Conservation (phyloP, 129 eudicot genomes). For the Lonicera japonica region DNA sequence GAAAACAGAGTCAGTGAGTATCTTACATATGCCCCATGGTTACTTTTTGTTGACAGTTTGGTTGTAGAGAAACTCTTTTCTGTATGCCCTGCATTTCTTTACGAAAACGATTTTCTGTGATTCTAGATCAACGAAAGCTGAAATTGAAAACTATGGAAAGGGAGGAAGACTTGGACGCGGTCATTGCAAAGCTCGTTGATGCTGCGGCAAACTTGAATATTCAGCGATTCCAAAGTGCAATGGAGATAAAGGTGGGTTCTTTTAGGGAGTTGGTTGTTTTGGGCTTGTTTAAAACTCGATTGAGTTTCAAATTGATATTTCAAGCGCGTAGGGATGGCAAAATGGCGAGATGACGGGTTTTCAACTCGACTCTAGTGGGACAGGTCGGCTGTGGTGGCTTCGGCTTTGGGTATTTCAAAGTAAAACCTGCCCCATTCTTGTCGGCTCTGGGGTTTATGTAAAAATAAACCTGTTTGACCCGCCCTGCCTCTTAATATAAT, state of each 20-base stretch:
- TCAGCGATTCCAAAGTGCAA: conserved; percentile 57
- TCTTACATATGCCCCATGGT: not conserved
- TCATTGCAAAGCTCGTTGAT: conserved; percentile 44
- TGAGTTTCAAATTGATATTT: not conserved
- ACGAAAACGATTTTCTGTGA: conserved; percentile 8
- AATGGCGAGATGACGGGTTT: no score
- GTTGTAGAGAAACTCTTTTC: not conserved
- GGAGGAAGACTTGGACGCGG: conserved; percentile 54
- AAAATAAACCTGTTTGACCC: no score
- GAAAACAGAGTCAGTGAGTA: conserved; percentile 70
- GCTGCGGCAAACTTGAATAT: conserved; percentile 48
- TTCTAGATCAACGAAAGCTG: conserved; percentile 53
- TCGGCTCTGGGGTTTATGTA: no score
- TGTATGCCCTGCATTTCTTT: not conserved
- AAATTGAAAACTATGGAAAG: conserved; percentile 48
- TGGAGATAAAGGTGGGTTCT: conserved; percentile 54
- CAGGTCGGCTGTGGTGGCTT: no score
- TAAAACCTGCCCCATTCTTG: no score
- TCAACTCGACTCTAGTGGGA: no score
- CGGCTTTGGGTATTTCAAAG: no score
- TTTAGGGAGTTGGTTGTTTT: conserved; percentile 11
- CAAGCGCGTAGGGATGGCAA: no score
- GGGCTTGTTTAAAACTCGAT: not conserved
- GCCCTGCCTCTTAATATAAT: no score
- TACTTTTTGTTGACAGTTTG: not conserved